These are phyloP conservation scores for Phytophthora cajani DNA, from an alignment of 352 stramenopile genomes.

Conservation along the genomic window DNA sequence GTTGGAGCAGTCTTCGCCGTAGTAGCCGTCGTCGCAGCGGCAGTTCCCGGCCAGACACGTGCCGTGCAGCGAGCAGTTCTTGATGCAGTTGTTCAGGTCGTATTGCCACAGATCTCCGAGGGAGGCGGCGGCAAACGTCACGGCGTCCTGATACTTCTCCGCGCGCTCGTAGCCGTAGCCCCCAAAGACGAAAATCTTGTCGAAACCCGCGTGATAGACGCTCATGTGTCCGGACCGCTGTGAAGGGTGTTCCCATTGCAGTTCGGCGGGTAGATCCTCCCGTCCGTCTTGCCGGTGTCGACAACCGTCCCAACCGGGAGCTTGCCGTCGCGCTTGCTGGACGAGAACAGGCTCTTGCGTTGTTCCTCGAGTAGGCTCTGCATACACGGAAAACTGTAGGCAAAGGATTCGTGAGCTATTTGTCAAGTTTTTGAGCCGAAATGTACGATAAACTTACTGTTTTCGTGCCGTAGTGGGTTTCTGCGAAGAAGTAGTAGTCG, in stretches of 20 bases:
- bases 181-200: slow-evolving; percentile 91
- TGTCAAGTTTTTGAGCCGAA: background rate
- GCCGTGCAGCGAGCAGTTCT: slow-evolving; percentile 95
- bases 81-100: slow-evolving; percentile 88
- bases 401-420: background rate
- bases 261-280: slow-evolving; percentile 54
- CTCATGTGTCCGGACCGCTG: slow-evolving; percentile 87
- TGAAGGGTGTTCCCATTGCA: slow-evolving; percentile 88
- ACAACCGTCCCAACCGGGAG: slow-evolving; percentile 96
- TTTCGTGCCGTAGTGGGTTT: slow-evolving; percentile 76
- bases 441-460: slow-evolving; percentile 39
- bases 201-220: slow-evolving; percentile 76
- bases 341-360: slow-evolving; percentile 79
- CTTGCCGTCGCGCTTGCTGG: slow-evolving; percentile 87
- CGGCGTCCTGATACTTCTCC: slow-evolving; percentile 63
- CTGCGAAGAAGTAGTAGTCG: slow-evolving; percentile 74
- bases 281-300: slow-evolving; percentile 83
- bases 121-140: slow-evolving; percentile 61
- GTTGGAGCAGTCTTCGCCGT: slow-evolving; percentile 97
- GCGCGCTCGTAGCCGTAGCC: slow-evolving; percentile 82
- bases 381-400: slow-evolving; percentile 82
- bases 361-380: slow-evolving; percentile 90
- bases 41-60: slow-evolving; percentile 93
- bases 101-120: slow-evolving; percentile 93
- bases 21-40: slow-evolving; percentile 95